Evolutionary conservation across 2,329 filamentous ascomycete species (phyloP).

Genomic region (Tothia fuscella): DNA sequence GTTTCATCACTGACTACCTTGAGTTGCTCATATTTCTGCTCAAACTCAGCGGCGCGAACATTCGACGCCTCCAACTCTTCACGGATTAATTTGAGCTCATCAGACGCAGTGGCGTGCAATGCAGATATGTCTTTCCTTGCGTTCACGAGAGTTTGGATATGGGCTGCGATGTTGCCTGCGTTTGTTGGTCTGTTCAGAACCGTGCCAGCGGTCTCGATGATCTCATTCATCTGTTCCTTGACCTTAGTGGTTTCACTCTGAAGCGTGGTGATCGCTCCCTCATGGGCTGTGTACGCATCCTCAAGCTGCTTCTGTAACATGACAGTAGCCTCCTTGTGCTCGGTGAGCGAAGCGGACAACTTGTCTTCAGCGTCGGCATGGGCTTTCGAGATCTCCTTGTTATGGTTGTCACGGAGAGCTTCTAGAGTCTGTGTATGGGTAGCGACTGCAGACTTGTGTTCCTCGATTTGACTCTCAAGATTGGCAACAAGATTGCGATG

Average conservation of each 20-base stretch:
- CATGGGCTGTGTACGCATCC: conserved; percentile 15
- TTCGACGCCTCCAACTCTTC: conserved; percentile 31
- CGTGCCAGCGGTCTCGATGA: conserved; percentile 51
- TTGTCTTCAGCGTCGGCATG: conserved; percentile 20
- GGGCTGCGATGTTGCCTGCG: conserved; percentile 30
- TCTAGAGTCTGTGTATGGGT: conserved; percentile 42
- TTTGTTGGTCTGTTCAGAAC: conserved; percentile 48
- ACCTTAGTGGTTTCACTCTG: conserved; percentile 49
- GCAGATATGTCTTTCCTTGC: conserved; percentile 32
- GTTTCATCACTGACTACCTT: conserved; percentile 41
- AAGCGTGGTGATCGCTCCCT: conserved; percentile 28
- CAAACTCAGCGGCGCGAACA: conserved; percentile 27
- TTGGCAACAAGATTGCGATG: conserved; percentile 41
- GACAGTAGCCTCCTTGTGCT: conserved; percentile 21
- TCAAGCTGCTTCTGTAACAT: conserved; percentile 23
- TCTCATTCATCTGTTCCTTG: conserved; percentile 45
- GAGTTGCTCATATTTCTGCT: conserved; percentile 33
- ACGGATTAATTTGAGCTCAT: conserved; percentile 29
- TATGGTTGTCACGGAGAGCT: conserved; percentile 41
- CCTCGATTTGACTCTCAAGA: conserved; percentile 44
- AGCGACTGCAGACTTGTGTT: conserved; percentile 42
- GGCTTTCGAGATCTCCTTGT: conserved; percentile 45
- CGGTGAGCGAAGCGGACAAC: conserved; percentile 22
- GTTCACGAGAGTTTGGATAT: conserved; percentile 32
- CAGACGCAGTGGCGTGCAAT: conserved; percentile 30